These are phyloP conservation scores for Bipolaris bicolor DNA, from an alignment of 2,329 filamentous ascomycete genomes.

Conservation along the genomic window DNA sequence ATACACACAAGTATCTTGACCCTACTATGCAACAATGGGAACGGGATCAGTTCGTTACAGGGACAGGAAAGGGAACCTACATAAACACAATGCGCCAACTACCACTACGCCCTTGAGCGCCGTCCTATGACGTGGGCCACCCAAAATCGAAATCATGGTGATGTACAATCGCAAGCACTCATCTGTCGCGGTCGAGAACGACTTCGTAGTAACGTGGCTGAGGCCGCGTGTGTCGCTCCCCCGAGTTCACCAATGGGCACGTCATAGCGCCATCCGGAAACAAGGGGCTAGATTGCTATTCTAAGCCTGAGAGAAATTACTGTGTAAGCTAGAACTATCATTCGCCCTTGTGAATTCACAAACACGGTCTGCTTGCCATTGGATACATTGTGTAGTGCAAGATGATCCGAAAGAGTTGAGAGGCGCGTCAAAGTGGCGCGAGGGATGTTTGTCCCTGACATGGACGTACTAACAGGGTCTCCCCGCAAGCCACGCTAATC, in stretches of 20 bases:
- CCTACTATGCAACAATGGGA: not conserved
- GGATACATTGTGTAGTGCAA: not conserved
- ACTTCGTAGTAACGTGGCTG: not conserved
- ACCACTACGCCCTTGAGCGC: slow-evolving; percentile 7
- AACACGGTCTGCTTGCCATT: not conserved
- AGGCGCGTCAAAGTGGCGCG: not conserved
- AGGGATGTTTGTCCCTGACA: too few relatives aligned
- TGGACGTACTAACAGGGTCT: not conserved
- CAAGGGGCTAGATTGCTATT: slow-evolving; percentile 8
- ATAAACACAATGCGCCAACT: slow-evolving; percentile 4
- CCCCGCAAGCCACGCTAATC: not conserved
- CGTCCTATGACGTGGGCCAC: slow-evolving; percentile 6
- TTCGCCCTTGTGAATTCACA: not conserved
- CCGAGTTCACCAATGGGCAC: slow-evolving; percentile 1
- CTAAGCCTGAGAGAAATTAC: not conserved
- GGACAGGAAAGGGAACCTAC: slow-evolving; percentile 8
- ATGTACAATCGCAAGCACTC: not conserved
- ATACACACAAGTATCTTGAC: not conserved
- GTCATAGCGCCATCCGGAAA: slow-evolving; percentile 14
- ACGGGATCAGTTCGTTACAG: too few relatives aligned
- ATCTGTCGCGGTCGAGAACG: slow-evolving; percentile 6
- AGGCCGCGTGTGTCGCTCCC: not conserved
- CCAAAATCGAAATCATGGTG: slow-evolving; percentile 9
- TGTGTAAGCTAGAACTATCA: not conserved
- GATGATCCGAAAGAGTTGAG: not conserved